Evolutionary conservation across 805 yeast genomes (phyloP).

Genomic region (Jamesozyma gamospora): DNA sequence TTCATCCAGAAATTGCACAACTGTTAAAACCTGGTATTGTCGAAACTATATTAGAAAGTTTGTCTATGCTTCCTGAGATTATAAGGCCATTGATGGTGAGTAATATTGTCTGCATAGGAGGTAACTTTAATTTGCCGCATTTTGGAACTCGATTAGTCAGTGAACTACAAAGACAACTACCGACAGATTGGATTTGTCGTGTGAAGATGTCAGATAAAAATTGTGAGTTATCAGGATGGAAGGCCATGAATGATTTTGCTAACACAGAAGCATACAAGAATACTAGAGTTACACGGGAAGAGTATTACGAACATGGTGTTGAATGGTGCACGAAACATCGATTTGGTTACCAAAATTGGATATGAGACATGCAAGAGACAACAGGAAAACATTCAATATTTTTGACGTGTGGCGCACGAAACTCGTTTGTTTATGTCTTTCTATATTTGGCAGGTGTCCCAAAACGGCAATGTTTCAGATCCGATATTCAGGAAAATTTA

Average conservation of each 20-base stretch:
- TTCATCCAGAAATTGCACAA: slow-evolving; percentile 76
- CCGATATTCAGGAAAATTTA: too few species aligned
- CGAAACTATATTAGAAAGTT: slow-evolving; percentile 56
- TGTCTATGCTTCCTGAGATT: slow-evolving; percentile 63
- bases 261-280: slow-evolving; percentile 32
- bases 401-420: too few species aligned
- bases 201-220: slow-evolving; percentile 27
- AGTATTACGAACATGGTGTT: slow-evolving; percentile 76
- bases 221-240: slow-evolving; percentile 46
- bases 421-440: too few species aligned
- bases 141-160: slow-evolving; percentile 48
- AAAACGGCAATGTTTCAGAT: too few species aligned
- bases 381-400: too few species aligned
- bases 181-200: slow-evolving; percentile 59
- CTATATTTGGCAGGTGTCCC: too few species aligned
- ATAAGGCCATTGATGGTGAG: slow-evolving; percentile 66
- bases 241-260: slow-evolving; percentile 42
- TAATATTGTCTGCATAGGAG: slow-evolving; percentile 77
- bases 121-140: slow-evolving; percentile 63
- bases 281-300: slow-evolving; percentile 60
- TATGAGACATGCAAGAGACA: slow-evolving; percentile 5
- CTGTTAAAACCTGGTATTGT: slow-evolving; percentile 72
- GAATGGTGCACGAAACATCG: slow-evolving; percentile 36
- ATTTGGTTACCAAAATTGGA: slow-evolving; percentile 34
- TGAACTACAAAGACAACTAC: slow-evolving; percentile 59